Percentiles rank a stretch among this genome's conserved stretches.
Evolutionary conservation across 148 eudicot species (phyloP).

Genomic region (Chenopodium album): DNA sequence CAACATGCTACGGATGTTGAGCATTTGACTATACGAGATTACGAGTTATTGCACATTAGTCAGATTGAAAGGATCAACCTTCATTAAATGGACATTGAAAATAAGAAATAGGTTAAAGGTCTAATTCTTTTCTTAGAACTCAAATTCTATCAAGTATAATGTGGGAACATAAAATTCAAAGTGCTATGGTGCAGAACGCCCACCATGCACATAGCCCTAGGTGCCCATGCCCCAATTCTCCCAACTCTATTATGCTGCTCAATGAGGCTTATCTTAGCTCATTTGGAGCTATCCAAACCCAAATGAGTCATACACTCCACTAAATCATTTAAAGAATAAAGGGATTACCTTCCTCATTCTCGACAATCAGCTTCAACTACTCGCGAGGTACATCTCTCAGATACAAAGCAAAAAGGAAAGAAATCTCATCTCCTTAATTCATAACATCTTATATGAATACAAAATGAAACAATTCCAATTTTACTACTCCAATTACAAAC

Average conservation of each 20-base stretch:
- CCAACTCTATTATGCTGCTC: too few species aligned
- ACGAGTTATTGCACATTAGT: neutral
- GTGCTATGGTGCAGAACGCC: neutral
- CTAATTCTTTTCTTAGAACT: neutral
- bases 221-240: too few species aligned
- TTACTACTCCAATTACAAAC: neutral
- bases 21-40: neutral
- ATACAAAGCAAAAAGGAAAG: neutral
- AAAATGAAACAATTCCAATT: too few species aligned
- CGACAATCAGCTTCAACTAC: neutral
- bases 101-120: neutral
- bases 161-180: neutral
- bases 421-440: neutral
- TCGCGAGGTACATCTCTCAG: neutral
- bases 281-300: too few species aligned
- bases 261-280: too few species aligned
- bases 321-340: too few species aligned
- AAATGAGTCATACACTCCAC: too few species aligned
- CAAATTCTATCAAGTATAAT: neutral
- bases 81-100: neutral
- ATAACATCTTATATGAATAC: neutral
- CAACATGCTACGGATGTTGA: neutral
- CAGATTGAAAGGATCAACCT: neutral
- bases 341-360: neutral
- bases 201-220: too few species aligned